Evolutionary conservation across 257 asterid genomes (phyloP).

Genomic region (Misopates orontium): DNA sequence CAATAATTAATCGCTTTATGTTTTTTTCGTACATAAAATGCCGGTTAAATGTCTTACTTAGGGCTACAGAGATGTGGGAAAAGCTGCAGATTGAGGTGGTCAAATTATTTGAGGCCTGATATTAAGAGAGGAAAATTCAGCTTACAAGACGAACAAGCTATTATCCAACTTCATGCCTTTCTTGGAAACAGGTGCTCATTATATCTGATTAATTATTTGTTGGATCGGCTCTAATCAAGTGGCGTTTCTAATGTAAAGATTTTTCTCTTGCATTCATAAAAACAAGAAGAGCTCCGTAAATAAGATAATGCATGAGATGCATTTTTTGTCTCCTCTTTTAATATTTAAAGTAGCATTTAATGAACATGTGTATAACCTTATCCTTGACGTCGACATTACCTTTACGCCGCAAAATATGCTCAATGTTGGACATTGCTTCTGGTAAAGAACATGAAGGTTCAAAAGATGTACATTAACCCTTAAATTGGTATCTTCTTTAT

Average conservation of each 20-base stretch:
- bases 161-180: slow-evolving; percentile 48
- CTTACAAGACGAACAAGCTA: slow-evolving; percentile 40
- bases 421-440: background rate
- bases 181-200: slow-evolving; percentile 43
- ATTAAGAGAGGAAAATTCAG: slow-evolving; percentile 44
- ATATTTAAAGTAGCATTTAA: background rate
- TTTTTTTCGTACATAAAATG: too few species aligned
- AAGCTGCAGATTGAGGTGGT: slow-evolving; percentile 54
- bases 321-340: background rate
- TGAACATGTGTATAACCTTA: slow-evolving; percentile 2
- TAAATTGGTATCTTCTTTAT: too few species aligned
- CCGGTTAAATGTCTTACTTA: too few species aligned
- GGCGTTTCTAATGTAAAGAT: background rate
- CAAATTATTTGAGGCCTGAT: slow-evolving; percentile 44
- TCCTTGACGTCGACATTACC: background rate
- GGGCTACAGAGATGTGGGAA: slow-evolving; percentile 49
- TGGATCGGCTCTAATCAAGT: background rate
- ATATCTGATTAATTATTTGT: too few species aligned
- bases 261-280: too few species aligned
- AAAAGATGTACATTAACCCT: too few species aligned
- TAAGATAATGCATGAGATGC: too few species aligned
- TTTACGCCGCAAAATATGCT: slow-evolving; percentile 8
- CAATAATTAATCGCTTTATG: too few species aligned
- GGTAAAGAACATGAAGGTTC: too few species aligned
- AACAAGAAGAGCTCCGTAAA: too few species aligned